Base-by-base conservation (phyloP, 139 green algal genomes). In the Yamagishiella unicocca region DNA sequence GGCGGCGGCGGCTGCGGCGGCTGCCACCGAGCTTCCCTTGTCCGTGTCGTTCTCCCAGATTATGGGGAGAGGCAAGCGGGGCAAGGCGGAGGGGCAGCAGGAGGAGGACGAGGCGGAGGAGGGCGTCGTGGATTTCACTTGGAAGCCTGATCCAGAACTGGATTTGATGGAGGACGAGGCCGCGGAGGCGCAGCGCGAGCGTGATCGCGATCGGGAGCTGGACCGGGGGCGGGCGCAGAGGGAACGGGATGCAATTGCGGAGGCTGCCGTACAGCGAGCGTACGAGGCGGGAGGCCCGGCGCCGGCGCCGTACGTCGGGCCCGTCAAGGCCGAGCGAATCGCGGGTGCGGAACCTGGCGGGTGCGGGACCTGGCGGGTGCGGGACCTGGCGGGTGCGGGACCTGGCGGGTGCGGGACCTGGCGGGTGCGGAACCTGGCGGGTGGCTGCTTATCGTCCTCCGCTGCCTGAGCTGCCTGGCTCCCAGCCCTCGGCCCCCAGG, bases 41-140 rank as follows among this genome's bases (percentile, higher is more conserved):
- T 31, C 42, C 0, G 80, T 68, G 0, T 86, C 80, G n/a, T 86
- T 86, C 45, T 21, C 17, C 4, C 29, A 73, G 9, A 31, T 86
- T 4, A 86, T 86, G 80, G 80, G 80, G 31, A 40, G 21, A 22
- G 33, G 40, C 54, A 46, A 31, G n/a, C 67, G 50, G 24, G 31
- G 2, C 10, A 8, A 68, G 55, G 25, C 5, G 71, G 25, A 31
- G 55, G 19, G 7, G 76, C 54, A 37, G 53, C 35, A 72, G 74
- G 42, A 38, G 21, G 14, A 53, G 53, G 76, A 61, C 29, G 37
- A 1, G n/a, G 78, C 55, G 31, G 50, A 50, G 9, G 53, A 21
- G 40, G 42, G 87, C 14, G 78, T 84, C 68, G 79, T 87, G 79
- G 87, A 90, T 62, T 87, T 66, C 78, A 90, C 55, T 4, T 90